A percentile compares a stretch with the other conserved stretches of the same genome.
phyloP scores from a whole-genome alignment of 1,139 yeast genomes.

The Candida pseudocylindracea region DNA sequence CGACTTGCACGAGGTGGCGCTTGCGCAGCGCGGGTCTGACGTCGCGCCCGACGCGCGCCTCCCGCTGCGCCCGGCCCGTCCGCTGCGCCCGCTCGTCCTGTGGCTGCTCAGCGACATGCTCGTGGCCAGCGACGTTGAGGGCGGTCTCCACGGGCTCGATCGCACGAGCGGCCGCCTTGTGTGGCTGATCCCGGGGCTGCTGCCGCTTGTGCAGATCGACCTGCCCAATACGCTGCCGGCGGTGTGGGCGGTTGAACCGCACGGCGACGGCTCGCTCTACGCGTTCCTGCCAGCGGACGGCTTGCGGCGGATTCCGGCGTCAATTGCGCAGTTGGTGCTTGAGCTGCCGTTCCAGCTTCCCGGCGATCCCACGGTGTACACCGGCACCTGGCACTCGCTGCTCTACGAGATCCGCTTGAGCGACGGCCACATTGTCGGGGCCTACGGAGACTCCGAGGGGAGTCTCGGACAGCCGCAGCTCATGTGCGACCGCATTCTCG shows the following conservation, averaged over 20 bases:
- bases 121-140: constrained; percentile 70
- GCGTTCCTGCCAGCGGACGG: constrained; percentile 68
- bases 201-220: constrained; percentile 23
- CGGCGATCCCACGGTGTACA: constrained; percentile 77
- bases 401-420: constrained; percentile 52
- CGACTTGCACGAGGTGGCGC: no score
- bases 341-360: constrained; percentile 66
- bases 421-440: constrained; percentile 57
- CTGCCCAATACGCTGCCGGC: constrained; percentile 11
- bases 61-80: no score
- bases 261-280: constrained; percentile 67
- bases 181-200: constrained; percentile 50
- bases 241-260: constrained; percentile 80
- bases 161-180: constrained; percentile 53
- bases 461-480: no score
- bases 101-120: constrained; percentile 40
- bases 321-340: constrained; percentile 55
- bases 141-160: constrained; percentile 65
- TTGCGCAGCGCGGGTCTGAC: no score
- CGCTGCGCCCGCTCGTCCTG: no score
- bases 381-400: constrained; percentile 65
- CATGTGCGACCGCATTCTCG: constrained; percentile 6
- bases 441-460: constrained; percentile 29
- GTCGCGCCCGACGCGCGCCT: no score
- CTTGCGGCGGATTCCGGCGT: constrained; percentile 59